Evolutionary conservation across 2,329 filamentous ascomycete genomes (phyloP).

Genomic region (Monilinia laxa): DNA sequence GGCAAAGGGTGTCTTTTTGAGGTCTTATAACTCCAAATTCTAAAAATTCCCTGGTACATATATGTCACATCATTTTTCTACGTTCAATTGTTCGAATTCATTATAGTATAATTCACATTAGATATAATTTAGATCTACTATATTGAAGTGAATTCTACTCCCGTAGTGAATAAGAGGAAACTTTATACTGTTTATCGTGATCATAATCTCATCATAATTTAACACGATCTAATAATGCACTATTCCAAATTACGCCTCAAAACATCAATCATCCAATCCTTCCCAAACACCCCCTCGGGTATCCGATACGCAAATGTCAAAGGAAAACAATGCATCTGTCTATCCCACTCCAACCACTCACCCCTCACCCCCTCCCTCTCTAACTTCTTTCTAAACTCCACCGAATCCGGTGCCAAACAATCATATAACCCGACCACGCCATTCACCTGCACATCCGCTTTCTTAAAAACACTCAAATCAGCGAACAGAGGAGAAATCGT

Average conservation of each 20-base stretch:
- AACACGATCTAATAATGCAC: not conserved
- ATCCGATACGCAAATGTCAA: conserved; percentile 5
- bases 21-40: too few species aligned
- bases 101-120: too few species aligned
- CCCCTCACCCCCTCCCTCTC: conserved; percentile 25
- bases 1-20: too few species aligned
- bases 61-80: too few species aligned
- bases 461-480: conserved; percentile 26
- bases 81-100: too few species aligned
- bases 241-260: not conserved
- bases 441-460: conserved; percentile 30
- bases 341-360: conserved; percentile 33
- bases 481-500: conserved; percentile 29
- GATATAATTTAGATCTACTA: too few species aligned
- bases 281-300: conserved; percentile 10
- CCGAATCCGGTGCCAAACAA: conserved; percentile 27
- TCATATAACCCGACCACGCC: conserved; percentile 30
- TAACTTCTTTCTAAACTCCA: conserved; percentile 29
- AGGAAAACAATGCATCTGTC: conserved; percentile 34
- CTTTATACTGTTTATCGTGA: too few species aligned
- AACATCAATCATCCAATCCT: conserved; percentile 20
- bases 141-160: too few species aligned
- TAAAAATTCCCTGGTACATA: too few species aligned
- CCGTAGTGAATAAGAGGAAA: too few species aligned
- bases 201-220: not conserved